These are phyloP conservation scores for Echites panduratus DNA, from an alignment of 257 asterid genomes.

Conservation along the genomic window DNA sequence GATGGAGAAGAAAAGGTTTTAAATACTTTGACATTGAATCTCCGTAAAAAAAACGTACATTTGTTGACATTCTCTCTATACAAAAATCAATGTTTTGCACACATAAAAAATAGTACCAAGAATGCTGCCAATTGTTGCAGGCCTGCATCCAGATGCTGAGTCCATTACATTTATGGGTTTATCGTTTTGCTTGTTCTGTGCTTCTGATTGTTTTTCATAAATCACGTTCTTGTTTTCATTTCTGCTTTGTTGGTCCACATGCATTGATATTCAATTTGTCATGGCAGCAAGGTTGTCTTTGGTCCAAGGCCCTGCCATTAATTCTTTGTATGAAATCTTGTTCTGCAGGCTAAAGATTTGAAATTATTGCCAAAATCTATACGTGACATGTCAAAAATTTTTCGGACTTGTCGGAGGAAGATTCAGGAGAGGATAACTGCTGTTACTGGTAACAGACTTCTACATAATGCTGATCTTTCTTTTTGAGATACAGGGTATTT, in stretches of 20 bases:
- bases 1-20: background rate
- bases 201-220: background rate
- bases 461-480: background rate
- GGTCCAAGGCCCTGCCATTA: background rate
- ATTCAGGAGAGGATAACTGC: slow-evolving; percentile 77
- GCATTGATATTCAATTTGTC: background rate
- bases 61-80: background rate
- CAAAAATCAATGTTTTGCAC: too few relatives aligned
- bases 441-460: slow-evolving; percentile 44
- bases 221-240: background rate
- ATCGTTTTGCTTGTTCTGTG: background rate
- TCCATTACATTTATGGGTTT: background rate
- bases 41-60: background rate
- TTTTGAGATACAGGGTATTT: background rate
- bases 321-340: background rate
- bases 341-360: slow-evolving; percentile 68
- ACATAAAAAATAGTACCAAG: background rate
- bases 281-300: background rate
- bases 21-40: background rate
- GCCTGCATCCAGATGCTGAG: background rate
- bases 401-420: slow-evolving; percentile 67
- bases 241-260: background rate
- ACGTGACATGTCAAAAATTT: slow-evolving; percentile 49
- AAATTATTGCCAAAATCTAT: slow-evolving; percentile 58
- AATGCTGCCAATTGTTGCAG: background rate